These are phyloP conservation scores for Nevesoporus exiguus DNA, from an alignment of 768 basidiomycete species.

Conservation along the genomic window DNA sequence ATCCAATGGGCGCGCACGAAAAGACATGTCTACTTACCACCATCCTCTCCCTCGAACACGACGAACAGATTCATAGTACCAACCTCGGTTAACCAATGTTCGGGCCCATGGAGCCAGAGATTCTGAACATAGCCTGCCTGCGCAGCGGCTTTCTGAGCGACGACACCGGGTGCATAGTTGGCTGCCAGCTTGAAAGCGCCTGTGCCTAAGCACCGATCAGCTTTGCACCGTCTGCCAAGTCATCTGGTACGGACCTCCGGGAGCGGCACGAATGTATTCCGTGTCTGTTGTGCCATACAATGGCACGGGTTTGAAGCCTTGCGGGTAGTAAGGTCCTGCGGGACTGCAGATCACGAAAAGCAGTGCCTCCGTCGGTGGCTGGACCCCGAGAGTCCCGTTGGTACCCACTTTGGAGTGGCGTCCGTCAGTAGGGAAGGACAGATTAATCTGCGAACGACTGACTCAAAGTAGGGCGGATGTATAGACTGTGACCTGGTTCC, in stretches of 20 bases:
- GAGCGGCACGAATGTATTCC: conserved; percentile 78
- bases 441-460: conserved; percentile 7
- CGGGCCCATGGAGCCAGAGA: conserved; percentile 79
- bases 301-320: conserved; percentile 90
- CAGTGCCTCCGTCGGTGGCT: conserved; percentile 64
- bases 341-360: conserved; percentile 62
- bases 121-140: conserved; percentile 81
- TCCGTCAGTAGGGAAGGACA: conserved; percentile 2
- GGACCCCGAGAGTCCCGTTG: conserved; percentile 43
- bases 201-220: conserved; percentile 50
- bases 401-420: conserved; percentile 65
- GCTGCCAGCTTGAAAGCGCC: conserved; percentile 86
- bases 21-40: conserved; percentile 39
- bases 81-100: conserved; percentile 56
- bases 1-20: neutral
- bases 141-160: conserved; percentile 79
- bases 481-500: conserved; percentile 84
- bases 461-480: conserved; percentile 82
- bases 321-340: conserved; percentile 76
- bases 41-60: conserved; percentile 68
- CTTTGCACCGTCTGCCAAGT: neutral
- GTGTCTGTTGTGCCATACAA: conserved; percentile 67
- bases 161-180: conserved; percentile 85
- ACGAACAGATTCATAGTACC: conserved; percentile 94
- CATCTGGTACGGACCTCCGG: conserved; percentile 54